Evolutionary conservation across 2,329 filamentous ascomycete genomes (phyloP).

Genomic region (Arthrinium phaeospermum): DNA sequence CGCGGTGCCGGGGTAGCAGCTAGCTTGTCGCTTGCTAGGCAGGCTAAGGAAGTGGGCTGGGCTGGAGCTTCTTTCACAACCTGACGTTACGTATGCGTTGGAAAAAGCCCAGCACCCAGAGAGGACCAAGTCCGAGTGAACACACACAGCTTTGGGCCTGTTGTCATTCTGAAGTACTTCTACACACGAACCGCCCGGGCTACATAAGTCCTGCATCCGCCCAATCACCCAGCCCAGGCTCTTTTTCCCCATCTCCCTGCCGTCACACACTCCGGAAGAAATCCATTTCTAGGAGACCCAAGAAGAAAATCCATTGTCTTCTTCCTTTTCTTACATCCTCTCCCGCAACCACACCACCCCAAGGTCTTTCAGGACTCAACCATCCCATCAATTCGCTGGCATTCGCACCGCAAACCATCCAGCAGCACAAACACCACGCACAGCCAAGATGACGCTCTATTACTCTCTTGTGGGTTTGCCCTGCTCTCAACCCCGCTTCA

Average conservation of each 20-base stretch:
- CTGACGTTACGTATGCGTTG: constrained; percentile 19
- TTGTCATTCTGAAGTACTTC: neutral
- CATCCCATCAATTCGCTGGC: neutral
- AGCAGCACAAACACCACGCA: constrained; percentile 13
- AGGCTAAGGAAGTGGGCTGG: constrained; percentile 9
- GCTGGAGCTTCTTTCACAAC: constrained; percentile 11
- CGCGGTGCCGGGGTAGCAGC: constrained; percentile 17
- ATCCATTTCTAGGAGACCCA: neutral
- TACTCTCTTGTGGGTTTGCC: constrained; percentile 51
- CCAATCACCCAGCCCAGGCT: neutral
- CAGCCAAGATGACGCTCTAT: constrained; percentile 54
- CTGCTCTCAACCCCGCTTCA: neutral
- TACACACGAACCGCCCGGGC: neutral
- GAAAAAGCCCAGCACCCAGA: neutral
- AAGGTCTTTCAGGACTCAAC: constrained; percentile 8
- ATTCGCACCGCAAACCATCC: neutral
- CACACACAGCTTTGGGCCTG: neutral
- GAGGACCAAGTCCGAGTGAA: neutral
- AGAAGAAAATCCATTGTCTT: neutral
- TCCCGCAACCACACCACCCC: neutral
- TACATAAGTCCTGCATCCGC: constrained; percentile 12
- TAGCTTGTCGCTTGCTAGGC: neutral
- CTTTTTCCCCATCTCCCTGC: constrained; percentile 10
- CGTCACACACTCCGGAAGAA: neutral
- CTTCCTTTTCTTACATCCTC: constrained; percentile 2